Evolutionary conservation across 139 green algal genomes (phyloP), one percentile per base, ranked within the genome.

Genomic region (Picocystis salinarum): DNA sequence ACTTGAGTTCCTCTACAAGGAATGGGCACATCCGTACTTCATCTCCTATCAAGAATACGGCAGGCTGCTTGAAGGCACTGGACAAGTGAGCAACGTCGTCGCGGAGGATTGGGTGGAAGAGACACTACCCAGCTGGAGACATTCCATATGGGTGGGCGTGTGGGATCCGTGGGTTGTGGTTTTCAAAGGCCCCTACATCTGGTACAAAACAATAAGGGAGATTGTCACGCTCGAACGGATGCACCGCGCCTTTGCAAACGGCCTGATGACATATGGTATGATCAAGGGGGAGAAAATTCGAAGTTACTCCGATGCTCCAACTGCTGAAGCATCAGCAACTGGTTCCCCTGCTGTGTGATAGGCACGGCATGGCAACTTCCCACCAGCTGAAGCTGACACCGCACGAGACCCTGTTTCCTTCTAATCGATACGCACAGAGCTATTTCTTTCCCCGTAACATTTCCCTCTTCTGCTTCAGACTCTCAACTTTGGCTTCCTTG

Each of bases 11-110:
- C 56, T 94, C 54, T 94, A 93, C 40, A 77, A 91, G 20, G 83
- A 94, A 63, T 91, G 79, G 81, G 82, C 83, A 17, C 83, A 94
- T 61, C 83, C 83, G 29, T 91, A 77, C 74, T 94, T 94, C 69
- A 77, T 94, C 46, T 85, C 70, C 33, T 80, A 77, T 28, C 55
- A 92, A 56, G 79, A 94, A 62, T 94, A 89, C 48, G 73, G 54
- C 1, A 68, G 83, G 10, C 62, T 90, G 23, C 74, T 85, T 64
- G 36, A 80, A 62, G 65, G 54, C 27, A 87, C 73, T 2, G 69
- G 69, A 19, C 45, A 64, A 58, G 46, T 89, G 33, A 42, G 72
- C 23, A 27, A 33, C 2, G 61, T 89, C 0, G 46, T 31, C 0
- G 47, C 55, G 5, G 75, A 65, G 3, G 70, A 94, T 68, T 94